Conservation (phyloP, 2,329 filamentous ascomycete species). For the Colletotrichum tropicale region DNA sequence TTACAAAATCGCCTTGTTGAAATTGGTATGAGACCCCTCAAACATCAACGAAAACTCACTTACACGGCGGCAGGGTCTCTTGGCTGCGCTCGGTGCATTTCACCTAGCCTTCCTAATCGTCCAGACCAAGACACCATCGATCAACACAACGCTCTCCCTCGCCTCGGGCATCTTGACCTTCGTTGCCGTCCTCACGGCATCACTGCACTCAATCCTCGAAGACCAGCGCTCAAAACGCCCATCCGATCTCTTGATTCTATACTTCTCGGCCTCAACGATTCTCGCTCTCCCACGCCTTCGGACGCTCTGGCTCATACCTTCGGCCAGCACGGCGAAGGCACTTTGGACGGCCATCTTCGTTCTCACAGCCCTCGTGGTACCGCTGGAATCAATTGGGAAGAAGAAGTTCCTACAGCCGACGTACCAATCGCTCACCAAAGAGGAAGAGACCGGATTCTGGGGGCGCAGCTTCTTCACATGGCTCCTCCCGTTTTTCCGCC, state of each 20-base stretch:
- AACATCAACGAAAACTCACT: background rate
- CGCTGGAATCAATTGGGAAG: conserved; percentile 25
- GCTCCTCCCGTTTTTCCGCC: conserved; percentile 22
- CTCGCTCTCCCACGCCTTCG: background rate
- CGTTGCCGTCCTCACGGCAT: background rate
- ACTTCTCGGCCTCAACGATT: background rate
- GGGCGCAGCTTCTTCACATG: conserved; percentile 23
- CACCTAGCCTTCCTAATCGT: background rate
- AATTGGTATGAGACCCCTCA: background rate
- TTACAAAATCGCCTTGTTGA: background rate
- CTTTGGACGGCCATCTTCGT: background rate
- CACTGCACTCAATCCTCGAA: background rate
- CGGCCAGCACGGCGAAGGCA: background rate
- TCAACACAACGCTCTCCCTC: background rate
- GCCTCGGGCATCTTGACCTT: background rate
- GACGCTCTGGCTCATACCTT: background rate
- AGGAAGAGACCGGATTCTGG: conserved; percentile 26
- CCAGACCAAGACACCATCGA: background rate
- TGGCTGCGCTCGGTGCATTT: background rate
- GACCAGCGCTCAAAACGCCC: background rate
- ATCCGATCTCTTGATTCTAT: background rate
- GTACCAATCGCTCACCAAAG: conserved; percentile 8
- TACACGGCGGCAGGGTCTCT: background rate
- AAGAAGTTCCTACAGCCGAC: background rate
- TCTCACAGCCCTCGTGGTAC: background rate